These are phyloP conservation scores for Taphrina populina DNA, from an alignment of 1,139 yeast species.

Conservation along the genomic window DNA sequence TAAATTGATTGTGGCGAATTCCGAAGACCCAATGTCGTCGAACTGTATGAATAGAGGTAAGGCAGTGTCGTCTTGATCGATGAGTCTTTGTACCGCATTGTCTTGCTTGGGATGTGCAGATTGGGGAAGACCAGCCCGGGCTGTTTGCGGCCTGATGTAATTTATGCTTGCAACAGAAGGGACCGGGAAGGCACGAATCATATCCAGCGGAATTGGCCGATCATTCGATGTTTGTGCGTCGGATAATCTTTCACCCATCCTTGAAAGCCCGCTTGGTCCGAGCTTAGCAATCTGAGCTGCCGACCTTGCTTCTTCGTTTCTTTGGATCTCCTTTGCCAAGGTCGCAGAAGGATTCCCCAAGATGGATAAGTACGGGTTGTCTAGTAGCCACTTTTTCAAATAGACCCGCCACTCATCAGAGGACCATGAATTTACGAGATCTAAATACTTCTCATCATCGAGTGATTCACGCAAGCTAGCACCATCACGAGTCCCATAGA, in stretches of 20 bases:
- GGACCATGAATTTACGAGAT: slow-evolving; percentile 60
- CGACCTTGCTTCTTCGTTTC: slow-evolving; percentile 54
- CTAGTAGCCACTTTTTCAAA: slow-evolving; percentile 56
- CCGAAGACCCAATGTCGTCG: slow-evolving; percentile 69
- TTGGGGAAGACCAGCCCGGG: slow-evolving; percentile 48
- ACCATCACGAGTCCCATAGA: slow-evolving; percentile 70
- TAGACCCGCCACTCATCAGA: slow-evolving; percentile 65
- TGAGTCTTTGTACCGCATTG: slow-evolving; percentile 42
- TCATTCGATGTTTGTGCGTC: slow-evolving; percentile 69
- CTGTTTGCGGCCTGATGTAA: slow-evolving; percentile 69
- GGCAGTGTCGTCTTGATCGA: slow-evolving; percentile 44
- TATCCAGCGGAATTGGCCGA: slow-evolving; percentile 66
- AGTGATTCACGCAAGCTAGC: slow-evolving; percentile 58
- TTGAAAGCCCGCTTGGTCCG: slow-evolving; percentile 62
- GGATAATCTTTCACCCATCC: slow-evolving; percentile 55
- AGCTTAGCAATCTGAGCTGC: slow-evolving; percentile 54
- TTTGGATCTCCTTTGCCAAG: slow-evolving; percentile 57
- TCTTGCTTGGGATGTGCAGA: slow-evolving; percentile 45
- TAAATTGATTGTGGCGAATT: slow-evolving; percentile 71
- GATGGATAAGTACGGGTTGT: slow-evolving; percentile 69
- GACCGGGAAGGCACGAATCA: slow-evolving; percentile 59
- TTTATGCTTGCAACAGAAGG: slow-evolving; percentile 76
- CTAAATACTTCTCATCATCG: slow-evolving; percentile 60
- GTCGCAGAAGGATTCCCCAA: slow-evolving; percentile 71
- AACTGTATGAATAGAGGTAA: slow-evolving; percentile 73